Percentiles rank a stretch among this genome's conserved stretches.
Evolutionary conservation across 2,329 filamentous ascomycete species (phyloP).

Genomic region (Penicillium oxalicum): DNA sequence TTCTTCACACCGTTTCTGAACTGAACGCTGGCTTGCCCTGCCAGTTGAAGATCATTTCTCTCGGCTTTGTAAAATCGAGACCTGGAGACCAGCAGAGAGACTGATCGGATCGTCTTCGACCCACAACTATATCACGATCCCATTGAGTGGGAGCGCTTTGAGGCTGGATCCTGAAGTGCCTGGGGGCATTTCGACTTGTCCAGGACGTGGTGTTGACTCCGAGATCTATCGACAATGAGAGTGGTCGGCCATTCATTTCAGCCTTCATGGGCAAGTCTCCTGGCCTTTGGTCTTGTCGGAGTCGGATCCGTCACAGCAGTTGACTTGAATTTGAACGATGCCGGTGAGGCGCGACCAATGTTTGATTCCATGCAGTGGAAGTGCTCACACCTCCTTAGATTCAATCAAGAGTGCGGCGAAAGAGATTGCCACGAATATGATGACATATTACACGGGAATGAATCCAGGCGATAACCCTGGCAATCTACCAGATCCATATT

Average conservation of each 20-base stretch:
- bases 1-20: no score
- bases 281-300: constrained; percentile 13
- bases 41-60: no score
- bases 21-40: no score
- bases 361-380: no score
- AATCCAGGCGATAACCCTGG: constrained; percentile 47
- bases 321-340: constrained; percentile 13
- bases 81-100: no score
- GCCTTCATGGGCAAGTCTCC: constrained; percentile 15
- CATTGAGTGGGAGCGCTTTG: no score
- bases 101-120: no score
- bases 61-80: no score
- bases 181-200: no score
- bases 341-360: constrained; percentile 4
- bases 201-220: no score
- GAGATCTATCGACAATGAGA: constrained; percentile 6
- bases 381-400: constrained; percentile 19
- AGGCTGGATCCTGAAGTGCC: no score
- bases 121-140: no score
- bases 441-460: constrained; percentile 46
- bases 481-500: constrained; percentile 46
- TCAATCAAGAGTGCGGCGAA: constrained; percentile 45
- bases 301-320: constrained; percentile 13
- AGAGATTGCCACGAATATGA: constrained; percentile 44
- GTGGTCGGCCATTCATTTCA: constrained; percentile 4